Conservation (phyloP, 495 filamentous ascomycete species). For the Amorphotheca resinae region DNA sequence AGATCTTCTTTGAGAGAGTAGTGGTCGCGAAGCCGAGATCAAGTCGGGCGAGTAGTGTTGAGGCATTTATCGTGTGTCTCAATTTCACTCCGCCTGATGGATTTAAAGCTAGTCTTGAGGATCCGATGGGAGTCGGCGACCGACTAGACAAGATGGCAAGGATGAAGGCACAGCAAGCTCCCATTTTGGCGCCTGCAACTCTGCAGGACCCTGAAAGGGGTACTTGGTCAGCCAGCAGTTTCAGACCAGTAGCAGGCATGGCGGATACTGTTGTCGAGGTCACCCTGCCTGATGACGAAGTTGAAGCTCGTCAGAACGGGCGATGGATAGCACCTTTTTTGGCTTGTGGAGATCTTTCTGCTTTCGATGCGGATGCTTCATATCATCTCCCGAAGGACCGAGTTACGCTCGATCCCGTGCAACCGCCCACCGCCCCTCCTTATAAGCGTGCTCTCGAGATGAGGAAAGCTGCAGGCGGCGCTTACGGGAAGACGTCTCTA, state of each 20-base stretch:
- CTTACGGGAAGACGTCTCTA: conserved; percentile 65
- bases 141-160: conserved; percentile 33
- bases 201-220: conserved; percentile 30
- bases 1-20: conserved; percentile 77
- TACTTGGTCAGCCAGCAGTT: conserved; percentile 25
- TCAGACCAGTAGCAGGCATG: conserved; percentile 1
- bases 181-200: conserved; percentile 25
- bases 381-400: conserved; percentile 68
- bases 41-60: conserved; percentile 84
- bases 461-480: conserved; percentile 60
- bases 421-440: conserved; percentile 89
- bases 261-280: conserved; percentile 54
- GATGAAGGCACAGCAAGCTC: conserved; percentile 23
- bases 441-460: conserved; percentile 86
- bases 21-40: conserved; percentile 86
- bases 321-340: conserved; percentile 90
- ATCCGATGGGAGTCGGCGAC: conserved; percentile 48
- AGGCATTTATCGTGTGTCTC: conserved; percentile 92
- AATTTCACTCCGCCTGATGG: conserved; percentile 58
- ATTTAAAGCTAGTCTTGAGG: conserved; percentile 54
- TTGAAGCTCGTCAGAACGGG: conserved; percentile 26
- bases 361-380: conserved; percentile 88
- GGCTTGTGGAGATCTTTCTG: conserved; percentile 89
- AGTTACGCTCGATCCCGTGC: conserved; percentile 80
- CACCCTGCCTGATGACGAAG: conserved; percentile 29